Evolutionary conservation across 306 rosid genomes (phyloP), one percentile per base, ranked within the genome.

Genomic region (Inga laurina): DNA sequence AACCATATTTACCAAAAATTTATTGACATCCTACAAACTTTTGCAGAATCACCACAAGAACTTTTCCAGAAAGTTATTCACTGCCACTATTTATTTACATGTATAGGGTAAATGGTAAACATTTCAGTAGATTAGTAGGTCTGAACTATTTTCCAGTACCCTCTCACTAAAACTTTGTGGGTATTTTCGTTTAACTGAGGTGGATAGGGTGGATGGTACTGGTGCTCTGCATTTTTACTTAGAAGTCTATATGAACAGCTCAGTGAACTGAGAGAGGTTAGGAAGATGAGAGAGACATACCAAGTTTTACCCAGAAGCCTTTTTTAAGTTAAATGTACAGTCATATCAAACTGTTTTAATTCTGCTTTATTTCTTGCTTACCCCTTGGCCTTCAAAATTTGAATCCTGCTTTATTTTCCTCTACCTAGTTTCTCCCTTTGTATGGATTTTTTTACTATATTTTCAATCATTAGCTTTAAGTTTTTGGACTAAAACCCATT

Each of bases 201-300:
- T 22, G 72, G 43, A 81, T 46, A 21, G 62, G 22, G 48, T 80
- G 72, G 75, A 72, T 45, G 51, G 37, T 43, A 67, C 51, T 59
- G 81, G 82, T 81, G 82, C 79, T 51, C 41, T 44, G 80, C 77
- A 78, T 59, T 78, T 71, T 84, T 64, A 46, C 75, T 73, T 70
- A 77, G 75, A 5, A 61, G 81, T 77, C 79, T 75, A 82, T 68
- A 81, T 52, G 83, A 79, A 84, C 88, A 82, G 76, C 43, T 72
- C 65, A 72, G 22, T 59, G 79, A 76, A 80, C 72, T 65, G 75
- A 78, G 41, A 62, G 71, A 75, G 78, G 76, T 76, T 75, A 72
- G 81, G 74, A 35, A 79, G 73, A 76, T 76, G 83, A 82, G 84
- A 82, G 83, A 81, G 84, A 86, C 82, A 67, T 1, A 19, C 56